phyloP scores from a whole-genome alignment of 345 rosid genomes.

The Noccaea caerulescens region DNA sequence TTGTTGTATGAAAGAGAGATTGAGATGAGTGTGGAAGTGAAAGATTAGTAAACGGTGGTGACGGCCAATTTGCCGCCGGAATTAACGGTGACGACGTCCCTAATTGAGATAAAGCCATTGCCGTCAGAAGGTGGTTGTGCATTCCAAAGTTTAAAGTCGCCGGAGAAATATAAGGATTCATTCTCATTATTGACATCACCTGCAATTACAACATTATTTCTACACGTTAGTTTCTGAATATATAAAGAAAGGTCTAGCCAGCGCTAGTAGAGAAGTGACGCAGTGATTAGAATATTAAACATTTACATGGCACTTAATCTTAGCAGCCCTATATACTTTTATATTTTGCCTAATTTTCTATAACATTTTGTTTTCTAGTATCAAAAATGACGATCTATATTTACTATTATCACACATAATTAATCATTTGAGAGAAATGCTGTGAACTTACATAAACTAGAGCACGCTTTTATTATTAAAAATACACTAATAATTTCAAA shows the following conservation, averaged over 20 bases:
- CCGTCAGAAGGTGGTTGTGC: conserved; percentile 21
- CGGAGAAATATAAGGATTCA: conserved; percentile 31
- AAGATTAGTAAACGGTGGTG: conserved; percentile 13
- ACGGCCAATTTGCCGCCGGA: conserved; percentile 19
- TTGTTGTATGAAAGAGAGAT: conserved; percentile 8
- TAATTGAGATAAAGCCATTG: conserved; percentile 4
- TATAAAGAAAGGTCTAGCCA: not conserved
- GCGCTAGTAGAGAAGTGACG: not conserved
- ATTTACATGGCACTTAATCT: not conserved
- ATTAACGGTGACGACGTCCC: conserved; percentile 6
- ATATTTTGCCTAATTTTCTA: not conserved
- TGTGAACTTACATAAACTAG: not conserved
- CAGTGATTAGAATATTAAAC: not conserved
- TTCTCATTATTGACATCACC: conserved; percentile 38
- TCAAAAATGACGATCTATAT: not conserved
- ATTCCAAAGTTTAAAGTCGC: conserved; percentile 20
- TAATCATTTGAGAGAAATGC: not conserved
- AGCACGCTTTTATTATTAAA: not conserved
- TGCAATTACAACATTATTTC: conserved; percentile 1
- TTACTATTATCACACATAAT: not conserved
- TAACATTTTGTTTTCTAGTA: not conserved
- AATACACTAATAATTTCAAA: not conserved
- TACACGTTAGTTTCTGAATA: conserved; percentile 19
- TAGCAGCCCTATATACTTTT: too few relatives aligned
- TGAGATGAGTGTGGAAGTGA: conserved; percentile 27